phyloP scores from a whole-genome alignment of 2,329 filamentous ascomycete genomes.

The Sclerotinia nivalis region DNA sequence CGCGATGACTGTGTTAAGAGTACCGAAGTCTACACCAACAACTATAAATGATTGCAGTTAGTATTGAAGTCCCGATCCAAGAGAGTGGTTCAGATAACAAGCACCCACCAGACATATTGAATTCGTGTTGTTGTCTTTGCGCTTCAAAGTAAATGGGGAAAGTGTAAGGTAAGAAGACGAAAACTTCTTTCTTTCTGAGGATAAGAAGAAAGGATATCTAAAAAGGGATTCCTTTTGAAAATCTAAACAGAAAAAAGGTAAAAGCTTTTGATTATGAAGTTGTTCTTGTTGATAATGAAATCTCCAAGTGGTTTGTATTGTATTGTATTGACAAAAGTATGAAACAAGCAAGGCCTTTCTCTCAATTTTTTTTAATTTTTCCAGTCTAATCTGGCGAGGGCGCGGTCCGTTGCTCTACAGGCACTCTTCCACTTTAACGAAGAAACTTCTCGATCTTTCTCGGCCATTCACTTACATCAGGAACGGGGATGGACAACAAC shows the following conservation, averaged over 20 bases:
- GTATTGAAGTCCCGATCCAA: neutral
- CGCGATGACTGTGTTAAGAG: constrained; percentile 94
- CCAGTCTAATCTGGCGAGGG: constrained; percentile 18
- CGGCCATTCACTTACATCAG: neutral
- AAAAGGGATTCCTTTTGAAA: neutral
- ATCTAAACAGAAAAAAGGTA: constrained; percentile 1
- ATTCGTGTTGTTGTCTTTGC: constrained; percentile 11
- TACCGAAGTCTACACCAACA: constrained; percentile 73
- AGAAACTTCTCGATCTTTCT: constrained; percentile 26
- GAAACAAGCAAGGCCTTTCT: neutral
- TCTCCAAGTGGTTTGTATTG: neutral
- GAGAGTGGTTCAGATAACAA: neutral
- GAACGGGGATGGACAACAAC: neutral
- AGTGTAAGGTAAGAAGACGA: neutral
- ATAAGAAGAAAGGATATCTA: constrained; percentile 10
- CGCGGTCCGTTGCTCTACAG: constrained; percentile 13
- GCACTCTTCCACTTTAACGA: constrained; percentile 10
- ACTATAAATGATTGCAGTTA: constrained; percentile 29
- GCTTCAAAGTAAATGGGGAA: constrained; percentile 6
- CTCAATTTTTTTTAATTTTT: constrained; percentile 16
- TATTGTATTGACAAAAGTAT: neutral
- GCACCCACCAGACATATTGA: constrained; percentile 18
- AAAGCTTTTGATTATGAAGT: neutral
- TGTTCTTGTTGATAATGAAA: constrained; percentile 1
- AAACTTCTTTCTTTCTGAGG: neutral